Conservation (phyloP, 768 basidiomycete species). For the Tylopilus felleus region DNA sequence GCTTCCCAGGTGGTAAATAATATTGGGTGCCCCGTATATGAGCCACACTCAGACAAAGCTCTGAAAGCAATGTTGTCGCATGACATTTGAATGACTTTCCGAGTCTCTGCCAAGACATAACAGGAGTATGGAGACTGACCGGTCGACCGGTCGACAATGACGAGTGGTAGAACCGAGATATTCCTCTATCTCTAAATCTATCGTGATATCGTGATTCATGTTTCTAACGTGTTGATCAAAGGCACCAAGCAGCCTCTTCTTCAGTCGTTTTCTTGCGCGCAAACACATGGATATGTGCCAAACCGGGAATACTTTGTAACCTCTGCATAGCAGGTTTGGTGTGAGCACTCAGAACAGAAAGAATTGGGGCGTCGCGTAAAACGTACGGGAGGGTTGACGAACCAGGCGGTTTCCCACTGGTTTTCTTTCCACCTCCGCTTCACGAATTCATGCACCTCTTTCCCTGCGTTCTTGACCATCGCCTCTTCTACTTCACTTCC, state of each 20-base stretch:
- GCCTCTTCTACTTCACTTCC: constrained; percentile 52
- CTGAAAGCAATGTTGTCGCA: too few species aligned
- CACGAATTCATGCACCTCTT: constrained; percentile 63
- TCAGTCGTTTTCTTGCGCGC: constrained; percentile 50
- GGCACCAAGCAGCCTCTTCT: constrained; percentile 19
- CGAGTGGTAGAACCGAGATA: neutral
- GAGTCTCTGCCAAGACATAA: neutral
- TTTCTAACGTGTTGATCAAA: neutral
- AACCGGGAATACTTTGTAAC: constrained; percentile 74
- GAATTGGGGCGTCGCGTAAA: neutral
- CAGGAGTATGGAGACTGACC: neutral
- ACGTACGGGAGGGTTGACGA: constrained; percentile 82
- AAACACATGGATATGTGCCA: constrained; percentile 88
- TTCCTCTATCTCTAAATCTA: constrained; percentile 8
- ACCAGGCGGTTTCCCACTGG: constrained; percentile 92
- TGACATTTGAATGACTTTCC: neutral
- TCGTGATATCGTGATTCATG: neutral
- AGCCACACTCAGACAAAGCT: too few species aligned
- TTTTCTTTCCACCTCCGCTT: constrained; percentile 61
- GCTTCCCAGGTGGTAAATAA: neutral
- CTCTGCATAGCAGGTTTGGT: constrained; percentile 42
- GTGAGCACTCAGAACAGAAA: neutral
- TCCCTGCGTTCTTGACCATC: constrained; percentile 48
- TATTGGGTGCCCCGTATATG: too few species aligned
- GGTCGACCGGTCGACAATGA: neutral